Base-by-base conservation (phyloP, 495 filamentous ascomycete species). In the Chlorociboria aeruginascens region DNA sequence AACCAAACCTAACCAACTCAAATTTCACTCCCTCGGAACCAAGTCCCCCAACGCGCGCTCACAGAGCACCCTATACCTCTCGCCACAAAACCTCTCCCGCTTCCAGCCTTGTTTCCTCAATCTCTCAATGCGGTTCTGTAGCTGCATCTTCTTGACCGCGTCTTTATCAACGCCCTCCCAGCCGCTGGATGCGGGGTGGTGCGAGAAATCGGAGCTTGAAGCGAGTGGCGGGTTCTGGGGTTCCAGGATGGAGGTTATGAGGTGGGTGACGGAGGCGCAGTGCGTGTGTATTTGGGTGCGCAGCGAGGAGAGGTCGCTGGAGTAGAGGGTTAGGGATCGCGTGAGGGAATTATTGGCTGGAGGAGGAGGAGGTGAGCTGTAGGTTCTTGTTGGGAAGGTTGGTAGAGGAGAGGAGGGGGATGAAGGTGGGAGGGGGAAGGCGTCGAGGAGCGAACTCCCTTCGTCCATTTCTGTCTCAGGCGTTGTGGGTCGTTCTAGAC, bases 81-180 rank as follows among this genome's bases (percentile, higher is more conserved):
- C 55, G 4, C 52, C 55, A 51, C 74, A 68, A 43, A 77, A 77
- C 8, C 72, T 62, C 51, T 68, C 64, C n/a, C 72, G 59, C 41
- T 64, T 62, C 70, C 70, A 74, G 7, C 69, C 69, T 36, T 41
- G 54, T 32, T 60, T 63, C 31, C 67, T 65, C 12, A 74, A 56
- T 8, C 69, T 61, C 59, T 69, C 66, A 48, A 74, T 72, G 34
- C 69, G 57, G 7, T 64, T 63, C 30, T 29, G 30, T 31, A 68
- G 51, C 41, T 68, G 65, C 1, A 53, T 36, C 6, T 48, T 53
- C 41, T 56, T 54, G 7, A 58, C 43, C 13, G 63, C 65, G 34
- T 64, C 65, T 16, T 34, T 45, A 16, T 29, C 37, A 2, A 51
- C 25, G 8, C 35, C 43, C 14, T 34, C 35, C n/a, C 36, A 48